Evolutionary conservation across 305 asterid genomes (phyloP).

Genomic region (Salvia sclarea): DNA sequence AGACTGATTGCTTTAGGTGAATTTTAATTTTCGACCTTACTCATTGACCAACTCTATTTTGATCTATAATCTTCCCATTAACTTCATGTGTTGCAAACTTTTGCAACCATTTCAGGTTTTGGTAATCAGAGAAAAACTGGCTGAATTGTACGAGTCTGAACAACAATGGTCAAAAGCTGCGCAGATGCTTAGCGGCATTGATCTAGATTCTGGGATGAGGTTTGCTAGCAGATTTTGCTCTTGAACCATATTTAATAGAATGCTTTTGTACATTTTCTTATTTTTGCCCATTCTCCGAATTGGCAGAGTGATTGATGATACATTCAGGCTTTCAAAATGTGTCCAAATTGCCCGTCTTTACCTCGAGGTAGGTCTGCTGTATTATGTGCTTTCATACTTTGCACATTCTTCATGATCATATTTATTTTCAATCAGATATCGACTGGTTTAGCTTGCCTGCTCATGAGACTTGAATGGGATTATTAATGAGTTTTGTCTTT

Average conservation of each 20-base stretch:
- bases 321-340: conserved; percentile 85
- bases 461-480: conserved; percentile 11
- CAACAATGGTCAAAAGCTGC: conserved; percentile 97
- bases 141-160: conserved; percentile 88
- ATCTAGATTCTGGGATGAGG: conserved; percentile 99
- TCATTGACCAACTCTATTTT: conserved; percentile 10
- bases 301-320: conserved; percentile 87
- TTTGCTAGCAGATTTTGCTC: conserved; percentile 30
- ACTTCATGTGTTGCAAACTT: conserved; percentile 10
- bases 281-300: conserved; percentile 32
- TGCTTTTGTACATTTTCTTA: conserved; percentile 17
- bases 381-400: not conserved
- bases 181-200: conserved; percentile 99
- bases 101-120: conserved; percentile 55
- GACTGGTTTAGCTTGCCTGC: not conserved
- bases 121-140: conserved; percentile 91
- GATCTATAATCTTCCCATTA: conserved; percentile 3
- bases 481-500: conserved; percentile 11
- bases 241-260: conserved; percentile 12
- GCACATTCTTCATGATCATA: conserved; percentile 2
- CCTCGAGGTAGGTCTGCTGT: conserved; percentile 68
- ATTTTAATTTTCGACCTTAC: not conserved
- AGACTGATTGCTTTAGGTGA: conserved; percentile 11
- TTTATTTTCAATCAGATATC: not conserved
- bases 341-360: conserved; percentile 95